Evolutionary conservation across 495 filamentous ascomycete genomes (phyloP), one percentile per base, ranked within the genome.

Genomic region (Aspergillus hancockii): DNA sequence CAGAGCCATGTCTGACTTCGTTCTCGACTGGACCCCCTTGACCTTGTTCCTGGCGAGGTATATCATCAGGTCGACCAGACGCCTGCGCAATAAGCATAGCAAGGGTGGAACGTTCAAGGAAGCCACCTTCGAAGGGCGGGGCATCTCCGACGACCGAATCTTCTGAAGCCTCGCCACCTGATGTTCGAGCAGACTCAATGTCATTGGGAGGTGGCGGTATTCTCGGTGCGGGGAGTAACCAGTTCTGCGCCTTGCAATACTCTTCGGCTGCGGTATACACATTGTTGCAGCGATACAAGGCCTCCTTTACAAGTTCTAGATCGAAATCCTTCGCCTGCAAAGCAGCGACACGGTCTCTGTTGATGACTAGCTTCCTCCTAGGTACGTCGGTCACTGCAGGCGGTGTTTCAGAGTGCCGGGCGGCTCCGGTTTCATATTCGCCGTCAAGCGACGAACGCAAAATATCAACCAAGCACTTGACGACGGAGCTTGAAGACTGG

Each of bases 391-490:
- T 52, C 54, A 72, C 52, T 52, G 68, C 63, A 51, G 76, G 75
- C 13, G 74, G 70, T 34, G 83, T 82, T 49, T 89, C 86, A 6
- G 80, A 73, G 43, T 81, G 82, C 65, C 79, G 85, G 65, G 81
- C 80, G 13, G 88, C 90, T 36, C 79, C 83, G 10, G 75, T 65
- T 71, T 99, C 95, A 51, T 83, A 77, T 57, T 95, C 90, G 43
- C 85, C 89, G 64, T 87, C 84, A 23, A 93, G 79, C 19, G 95
- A 88, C 5, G 83, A 88, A 54, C 89, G 88, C 55, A 99, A 76
- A 36, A 97, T 93, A 43, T 91, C 87, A 63, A 97, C 85, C 32
- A 95, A 73, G 59, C 85, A 89, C 65, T 93, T 91, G 19, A 93
- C 82, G 34, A 93, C 86, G 16, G 82, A 76, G 28, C 84, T 86